Evolutionary conservation across 2,329 filamentous ascomycete species (phyloP).

Genomic region (Sclerotinia nivalis): DNA sequence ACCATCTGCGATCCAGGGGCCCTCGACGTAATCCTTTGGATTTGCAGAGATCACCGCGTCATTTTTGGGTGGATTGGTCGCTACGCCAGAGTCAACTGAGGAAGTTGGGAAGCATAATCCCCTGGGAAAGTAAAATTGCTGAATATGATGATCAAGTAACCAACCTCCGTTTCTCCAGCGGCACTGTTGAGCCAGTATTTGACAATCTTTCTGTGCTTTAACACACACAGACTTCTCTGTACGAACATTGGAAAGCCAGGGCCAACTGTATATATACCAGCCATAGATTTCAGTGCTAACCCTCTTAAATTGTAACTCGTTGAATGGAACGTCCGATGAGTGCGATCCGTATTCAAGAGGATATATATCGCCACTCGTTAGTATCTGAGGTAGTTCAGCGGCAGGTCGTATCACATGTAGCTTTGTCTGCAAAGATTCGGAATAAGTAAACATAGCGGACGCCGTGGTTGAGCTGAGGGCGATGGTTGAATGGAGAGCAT

Average conservation of each 20-base stretch:
- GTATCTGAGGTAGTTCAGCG: background rate
- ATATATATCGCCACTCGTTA: constrained; percentile 15
- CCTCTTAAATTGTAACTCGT: background rate
- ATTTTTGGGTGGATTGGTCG: background rate
- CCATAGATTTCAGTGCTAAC: background rate
- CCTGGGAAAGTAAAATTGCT: background rate
- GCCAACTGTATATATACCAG: constrained; percentile 5
- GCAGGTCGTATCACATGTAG: background rate
- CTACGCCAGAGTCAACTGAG: background rate
- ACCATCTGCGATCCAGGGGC: background rate
- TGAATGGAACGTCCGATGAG: background rate
- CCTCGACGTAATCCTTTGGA: background rate
- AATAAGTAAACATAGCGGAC: too few species aligned
- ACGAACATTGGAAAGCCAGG: background rate
- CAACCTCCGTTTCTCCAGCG: constrained; percentile 17
- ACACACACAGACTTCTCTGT: background rate
- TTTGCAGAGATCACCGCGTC: background rate
- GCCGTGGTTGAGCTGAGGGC: too few species aligned
- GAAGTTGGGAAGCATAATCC: background rate
- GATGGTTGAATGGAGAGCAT: background rate
- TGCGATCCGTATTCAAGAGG: constrained; percentile 16
- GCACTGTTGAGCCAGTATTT: constrained; percentile 13
- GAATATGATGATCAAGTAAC: constrained; percentile 18
- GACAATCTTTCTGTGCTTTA: constrained; percentile 12
- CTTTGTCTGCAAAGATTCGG: background rate